Conservation (phyloP, 257 asterid genomes). For the Striga asiatica region DNA sequence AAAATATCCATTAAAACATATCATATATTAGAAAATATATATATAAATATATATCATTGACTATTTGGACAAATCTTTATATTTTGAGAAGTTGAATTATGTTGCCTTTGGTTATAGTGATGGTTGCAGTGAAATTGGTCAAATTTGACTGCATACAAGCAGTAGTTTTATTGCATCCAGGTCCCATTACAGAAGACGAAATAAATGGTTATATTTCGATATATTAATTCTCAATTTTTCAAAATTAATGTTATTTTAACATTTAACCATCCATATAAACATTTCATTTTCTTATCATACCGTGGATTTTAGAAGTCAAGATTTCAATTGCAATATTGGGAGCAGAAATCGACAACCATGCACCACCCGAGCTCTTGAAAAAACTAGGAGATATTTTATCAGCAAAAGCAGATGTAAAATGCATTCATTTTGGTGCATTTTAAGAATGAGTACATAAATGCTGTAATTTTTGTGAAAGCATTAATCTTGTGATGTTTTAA, state of each 20-base stretch:
- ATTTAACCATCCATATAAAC: background rate
- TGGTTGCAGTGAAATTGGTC: slow-evolving; percentile 37
- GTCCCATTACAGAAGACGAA: slow-evolving; percentile 43
- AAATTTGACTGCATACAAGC: slow-evolving; percentile 42
- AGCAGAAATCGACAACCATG: slow-evolving; percentile 37
- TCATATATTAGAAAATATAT: too few relatives aligned
- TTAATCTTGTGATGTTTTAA: too few relatives aligned
- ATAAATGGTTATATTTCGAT: slow-evolving; percentile 36
- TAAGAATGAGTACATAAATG: too few relatives aligned
- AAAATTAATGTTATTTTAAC: background rate
- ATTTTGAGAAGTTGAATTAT: background rate
- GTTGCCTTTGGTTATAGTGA: slow-evolving; percentile 26
- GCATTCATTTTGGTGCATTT: background rate
- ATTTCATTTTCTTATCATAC: background rate
- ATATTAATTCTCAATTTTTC: background rate
- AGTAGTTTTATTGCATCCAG: slow-evolving; percentile 63
- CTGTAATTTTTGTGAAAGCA: too few relatives aligned
- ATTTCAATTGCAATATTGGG: slow-evolving; percentile 51
- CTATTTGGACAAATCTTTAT: background rate
- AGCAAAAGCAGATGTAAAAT: slow-evolving; percentile 32
- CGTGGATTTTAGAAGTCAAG: slow-evolving; percentile 36
- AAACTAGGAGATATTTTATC: slow-evolving; percentile 30
- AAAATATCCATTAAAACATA: too few relatives aligned
- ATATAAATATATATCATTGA: too few relatives aligned
- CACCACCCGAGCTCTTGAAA: slow-evolving; percentile 33